Evolutionary conservation across 176 grass and related monocot species (phyloP), one percentile per base, ranked within the genome.

Genomic region (Cymbopogon citratus): DNA sequence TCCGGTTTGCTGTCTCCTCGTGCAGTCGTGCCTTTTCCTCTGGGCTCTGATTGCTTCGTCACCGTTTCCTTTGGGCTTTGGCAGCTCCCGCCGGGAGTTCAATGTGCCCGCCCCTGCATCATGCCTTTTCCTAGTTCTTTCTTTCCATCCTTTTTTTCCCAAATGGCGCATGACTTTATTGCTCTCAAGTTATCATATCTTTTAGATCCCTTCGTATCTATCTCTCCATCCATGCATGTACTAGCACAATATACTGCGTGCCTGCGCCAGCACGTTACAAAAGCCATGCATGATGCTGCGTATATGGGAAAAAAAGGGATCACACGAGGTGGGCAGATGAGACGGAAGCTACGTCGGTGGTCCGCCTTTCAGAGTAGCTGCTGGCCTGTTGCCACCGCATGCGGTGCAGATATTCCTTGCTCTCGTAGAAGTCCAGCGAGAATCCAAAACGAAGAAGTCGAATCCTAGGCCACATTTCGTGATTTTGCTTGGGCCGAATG

Each of bases 311-410:
- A 21, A 46, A 3, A 16, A 8, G 5, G 18, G 34, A 0, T 0
- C 3, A 11, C 0, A 2, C 1, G 11, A 21, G 9, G 12, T 14
- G 38, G 38, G 27, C 27, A 63, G 12, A 63, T 26, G 64, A 71
- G 83, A 71, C 65, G 74, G 83, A 85, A 79, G 67, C 75, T 85
- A 39, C 83, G 23, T 44, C 83, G 75, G 76, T 85, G 76, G 56
- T 60, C 56, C 24, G 56, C n/a, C 41, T 79, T 85, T 72, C 67
- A n/a, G 75, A 6, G 5, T 63, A 49, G 12, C 66, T 51, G 81
- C 38, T 43, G 10, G 9, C 10, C 46, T 69, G 15, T 26, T 7
- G 40, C 54, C 16, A 26, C 28, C 23, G 25, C 49, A 62, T 33
- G 1, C 31, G 0, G n/a, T 45, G 54, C n/a, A 39, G 0, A 16